Conservation (phyloP, 768 basidiomycete species). For the Megacollybia marginata region DNA sequence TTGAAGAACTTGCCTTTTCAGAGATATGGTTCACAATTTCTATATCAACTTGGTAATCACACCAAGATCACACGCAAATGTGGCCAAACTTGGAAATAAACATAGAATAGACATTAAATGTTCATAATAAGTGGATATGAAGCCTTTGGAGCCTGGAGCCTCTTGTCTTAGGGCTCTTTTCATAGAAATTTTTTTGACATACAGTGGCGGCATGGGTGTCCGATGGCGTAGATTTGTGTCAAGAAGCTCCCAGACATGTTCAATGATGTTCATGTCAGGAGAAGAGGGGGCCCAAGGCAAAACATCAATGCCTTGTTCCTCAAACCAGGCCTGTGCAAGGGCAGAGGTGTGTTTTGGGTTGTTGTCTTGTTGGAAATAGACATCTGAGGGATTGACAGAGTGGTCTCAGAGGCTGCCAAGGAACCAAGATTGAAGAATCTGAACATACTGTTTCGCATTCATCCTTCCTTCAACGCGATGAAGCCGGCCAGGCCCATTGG, state of each 20-base stretch:
- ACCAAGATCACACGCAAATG: too few relatives aligned
- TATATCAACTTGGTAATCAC: too few relatives aligned
- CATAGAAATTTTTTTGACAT: too few relatives aligned
- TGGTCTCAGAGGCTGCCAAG: conserved; percentile 6
- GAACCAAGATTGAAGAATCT: conserved; percentile 15
- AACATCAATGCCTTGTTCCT: conserved; percentile 7
- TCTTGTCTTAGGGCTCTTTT: too few relatives aligned
- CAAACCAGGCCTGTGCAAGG: conserved; percentile 9
- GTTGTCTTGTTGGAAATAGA: conserved; percentile 19
- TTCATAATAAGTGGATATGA: too few relatives aligned
- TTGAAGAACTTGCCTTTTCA: too few relatives aligned
- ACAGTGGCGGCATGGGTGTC: background rate
- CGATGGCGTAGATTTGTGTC: too few relatives aligned
- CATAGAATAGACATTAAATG: too few relatives aligned
- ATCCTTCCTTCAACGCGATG: conserved; percentile 14
- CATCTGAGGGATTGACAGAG: background rate
- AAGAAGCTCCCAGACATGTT: conserved; percentile 16
- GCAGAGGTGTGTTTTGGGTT: conserved; percentile 16
- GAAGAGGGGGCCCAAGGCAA: conserved; percentile 17
- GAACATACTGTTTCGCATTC: conserved; percentile 13
- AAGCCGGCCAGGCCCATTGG: conserved; percentile 13
- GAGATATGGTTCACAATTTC: too few relatives aligned
- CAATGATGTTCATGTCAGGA: conserved; percentile 21
- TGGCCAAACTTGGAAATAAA: too few relatives aligned
- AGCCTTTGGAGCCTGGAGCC: too few relatives aligned